Evolutionary conservation across 768 basidiomycete genomes (phyloP).

Genomic region (Thelephora aurantiotincta): DNA sequence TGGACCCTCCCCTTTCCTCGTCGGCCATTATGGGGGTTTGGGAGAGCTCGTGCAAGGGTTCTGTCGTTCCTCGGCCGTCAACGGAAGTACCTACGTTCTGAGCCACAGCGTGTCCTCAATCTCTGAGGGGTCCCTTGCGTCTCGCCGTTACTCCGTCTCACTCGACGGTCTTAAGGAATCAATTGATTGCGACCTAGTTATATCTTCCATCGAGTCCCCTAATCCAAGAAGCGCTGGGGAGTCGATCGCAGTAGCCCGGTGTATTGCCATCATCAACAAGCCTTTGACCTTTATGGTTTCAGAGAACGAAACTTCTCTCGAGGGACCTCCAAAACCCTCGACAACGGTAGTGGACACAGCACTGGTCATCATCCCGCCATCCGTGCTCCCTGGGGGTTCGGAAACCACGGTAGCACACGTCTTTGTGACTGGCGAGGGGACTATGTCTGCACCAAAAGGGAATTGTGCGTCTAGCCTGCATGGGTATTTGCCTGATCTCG

Average conservation of each 20-base stretch:
- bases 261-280: slow-evolving; percentile 36
- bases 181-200: slow-evolving; percentile 38
- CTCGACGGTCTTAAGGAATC: slow-evolving; percentile 50
- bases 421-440: slow-evolving; percentile 58
- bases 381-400: slow-evolving; percentile 33
- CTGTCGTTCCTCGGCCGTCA: slow-evolving; percentile 75
- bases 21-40: slow-evolving; percentile 90
- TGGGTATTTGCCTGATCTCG: background rate
- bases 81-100: slow-evolving; percentile 60
- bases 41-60: slow-evolving; percentile 92
- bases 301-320: slow-evolving; percentile 16
- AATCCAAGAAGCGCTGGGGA: slow-evolving; percentile 4
- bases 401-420: slow-evolving; percentile 35
- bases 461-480: slow-evolving; percentile 37
- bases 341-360: slow-evolving; percentile 40
- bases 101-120: slow-evolving; percentile 30
- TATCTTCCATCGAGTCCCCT: slow-evolving; percentile 28
- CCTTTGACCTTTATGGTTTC: slow-evolving; percentile 18
- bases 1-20: slow-evolving; percentile 75
- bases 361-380: slow-evolving; percentile 65
- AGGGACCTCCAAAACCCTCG: slow-evolving; percentile 8
- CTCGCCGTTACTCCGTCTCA: slow-evolving; percentile 25
- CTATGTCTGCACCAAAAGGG: slow-evolving; percentile 58
- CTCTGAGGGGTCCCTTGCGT: slow-evolving; percentile 10
- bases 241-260: slow-evolving; percentile 23